Conservation (phyloP, 371 early-diverging fungal genomes). For the Mortierella sp. region DNA sequence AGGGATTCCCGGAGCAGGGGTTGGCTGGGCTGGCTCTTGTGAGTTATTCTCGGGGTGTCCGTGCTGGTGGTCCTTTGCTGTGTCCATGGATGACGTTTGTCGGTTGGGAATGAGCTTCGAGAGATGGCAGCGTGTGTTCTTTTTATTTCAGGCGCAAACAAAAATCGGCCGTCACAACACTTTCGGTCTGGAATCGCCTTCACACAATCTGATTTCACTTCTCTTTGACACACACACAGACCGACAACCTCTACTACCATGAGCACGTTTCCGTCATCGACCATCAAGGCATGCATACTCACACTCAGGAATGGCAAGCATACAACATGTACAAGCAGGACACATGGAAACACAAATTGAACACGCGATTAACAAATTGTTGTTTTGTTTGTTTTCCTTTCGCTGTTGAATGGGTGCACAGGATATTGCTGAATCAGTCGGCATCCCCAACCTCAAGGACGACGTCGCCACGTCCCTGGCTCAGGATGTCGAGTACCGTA, state of each 20-base stretch:
- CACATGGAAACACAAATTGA: not conserved
- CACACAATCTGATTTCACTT: not conserved
- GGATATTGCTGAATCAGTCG: conserved; percentile 93
- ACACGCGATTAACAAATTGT: not conserved
- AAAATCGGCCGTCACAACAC: conserved; percentile 1
- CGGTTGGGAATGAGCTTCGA: not conserved
- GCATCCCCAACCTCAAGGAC: conserved; percentile 93
- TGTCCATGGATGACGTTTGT: not conserved
- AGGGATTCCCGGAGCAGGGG: not conserved
- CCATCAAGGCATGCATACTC: conserved; percentile 44
- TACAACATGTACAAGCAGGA: not conserved
- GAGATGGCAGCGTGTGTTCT: not conserved
- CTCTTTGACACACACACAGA: not conserved
- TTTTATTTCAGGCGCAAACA: not conserved
- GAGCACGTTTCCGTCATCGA: conserved; percentile 57
- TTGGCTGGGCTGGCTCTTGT: not conserved
- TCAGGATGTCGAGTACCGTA: conserved; percentile 97
- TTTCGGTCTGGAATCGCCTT: not conserved
- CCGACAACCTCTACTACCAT: conserved; percentile 8
- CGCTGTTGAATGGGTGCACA: conserved; percentile 45
- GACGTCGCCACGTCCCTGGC: conserved; percentile 90
- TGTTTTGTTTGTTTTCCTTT: not conserved
- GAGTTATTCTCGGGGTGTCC: not conserved
- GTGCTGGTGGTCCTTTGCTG: not conserved
- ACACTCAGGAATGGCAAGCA: not conserved